A percentile compares a stretch with the other conserved stretches of the same genome.
Conservation (phyloP, 2,329 filamentous ascomycete genomes). For the Berkeleyomyces basicola region DNA sequence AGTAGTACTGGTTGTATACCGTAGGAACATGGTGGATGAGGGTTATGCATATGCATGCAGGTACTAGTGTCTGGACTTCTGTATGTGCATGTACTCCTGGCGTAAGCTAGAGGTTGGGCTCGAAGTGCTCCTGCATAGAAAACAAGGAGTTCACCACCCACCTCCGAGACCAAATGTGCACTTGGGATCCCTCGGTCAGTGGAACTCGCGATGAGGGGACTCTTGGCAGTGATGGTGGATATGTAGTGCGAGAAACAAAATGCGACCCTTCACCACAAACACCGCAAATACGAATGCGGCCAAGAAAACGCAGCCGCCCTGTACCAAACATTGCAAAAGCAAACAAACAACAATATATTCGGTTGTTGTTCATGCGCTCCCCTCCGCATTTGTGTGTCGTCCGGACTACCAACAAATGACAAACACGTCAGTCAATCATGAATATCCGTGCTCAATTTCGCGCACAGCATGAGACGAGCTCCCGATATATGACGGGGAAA, state of each 20-base stretch:
- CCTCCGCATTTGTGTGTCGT: too few relatives aligned
- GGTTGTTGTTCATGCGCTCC: too few relatives aligned
- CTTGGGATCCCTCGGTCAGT: background rate
- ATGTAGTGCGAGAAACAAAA: too few relatives aligned
- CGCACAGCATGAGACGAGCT: background rate
- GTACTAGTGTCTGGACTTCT: background rate
- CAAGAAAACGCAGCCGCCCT: too few relatives aligned
- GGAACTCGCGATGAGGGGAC: too few relatives aligned
- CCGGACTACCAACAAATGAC: background rate
- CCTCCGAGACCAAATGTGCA: background rate
- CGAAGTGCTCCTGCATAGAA: background rate
- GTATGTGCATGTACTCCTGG: background rate
- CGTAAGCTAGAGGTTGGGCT: background rate
- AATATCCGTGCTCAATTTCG: background rate
- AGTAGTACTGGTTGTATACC: background rate
- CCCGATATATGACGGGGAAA: background rate
- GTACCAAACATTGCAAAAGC: too few relatives aligned
- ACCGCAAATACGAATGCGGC: too few relatives aligned
- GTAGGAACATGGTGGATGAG: background rate
- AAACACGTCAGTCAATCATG: background rate
- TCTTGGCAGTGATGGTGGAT: too few relatives aligned
- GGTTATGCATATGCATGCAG: conserved; percentile 2
- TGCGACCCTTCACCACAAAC: too few relatives aligned
- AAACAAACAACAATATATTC: too few relatives aligned
- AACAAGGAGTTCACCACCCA: background rate